Base-by-base conservation (phyloP, 805 yeast genomes). In the Dipodascopsis uninucleata region DNA sequence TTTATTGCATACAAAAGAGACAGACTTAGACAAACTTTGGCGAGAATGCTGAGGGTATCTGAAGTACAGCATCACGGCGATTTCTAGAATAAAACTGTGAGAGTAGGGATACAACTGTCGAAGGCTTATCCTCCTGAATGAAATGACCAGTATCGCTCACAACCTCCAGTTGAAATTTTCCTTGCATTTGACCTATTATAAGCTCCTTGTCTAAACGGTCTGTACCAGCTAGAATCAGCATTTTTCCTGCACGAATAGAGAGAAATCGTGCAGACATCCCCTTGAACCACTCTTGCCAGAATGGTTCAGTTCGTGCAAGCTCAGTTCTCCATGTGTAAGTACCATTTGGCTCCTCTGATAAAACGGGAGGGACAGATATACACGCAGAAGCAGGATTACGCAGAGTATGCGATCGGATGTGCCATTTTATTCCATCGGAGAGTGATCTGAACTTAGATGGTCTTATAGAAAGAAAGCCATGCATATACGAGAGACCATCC, bases 141-240 rank as follows among this genome's bases (percentile, higher is more conserved):
- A 89, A 93, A 66, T 93, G 99, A 1, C 97, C 97, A 2, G 88
- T 71, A 43, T 81, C 82, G 51, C 74, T 78, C 61, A 87, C 82
- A 3, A 88, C 93, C 10, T 85, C 79, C 31, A 93, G 72, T 65
- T 94, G 99, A 63, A 83, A 93, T 61, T 69, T 70, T 1, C 99
- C 99, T 66, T 89, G 97, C 98, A 93, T 93, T 65, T 94, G 98
- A 0, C 97, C 99, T 40, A 93, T 80, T 64, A 89, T 87, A 37
- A 93, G 70, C 29, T 76, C 76, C 52, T 82, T 87, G 65, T 93
- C 98, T 24, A 94, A 71, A 17, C 84, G 79, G 55, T 93, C 97
- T 41, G 89, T 83, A 2, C 95, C 95, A 0, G 97, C 94, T 12
- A 94, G 66, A 1, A 93, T 72, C 31, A 93, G 71, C 41, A 93